phyloP scores from a whole-genome alignment of 805 yeast species.

The Wickerhamiella nectarea region DNA sequence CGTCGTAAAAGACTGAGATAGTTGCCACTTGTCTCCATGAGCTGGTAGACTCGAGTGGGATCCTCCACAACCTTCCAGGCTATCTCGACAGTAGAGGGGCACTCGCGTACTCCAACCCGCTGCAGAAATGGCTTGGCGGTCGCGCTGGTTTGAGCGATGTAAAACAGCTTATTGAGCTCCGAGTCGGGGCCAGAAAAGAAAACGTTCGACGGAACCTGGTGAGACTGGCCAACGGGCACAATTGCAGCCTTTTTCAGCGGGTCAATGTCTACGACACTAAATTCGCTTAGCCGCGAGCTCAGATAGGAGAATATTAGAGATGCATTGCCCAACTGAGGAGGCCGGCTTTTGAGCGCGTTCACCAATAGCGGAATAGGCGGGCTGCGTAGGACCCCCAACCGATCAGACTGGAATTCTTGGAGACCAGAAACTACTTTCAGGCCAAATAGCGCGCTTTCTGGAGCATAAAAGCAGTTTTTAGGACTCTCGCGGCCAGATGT shows the following conservation, averaged over 20 bases:
- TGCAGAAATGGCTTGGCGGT: conserved; percentile 23
- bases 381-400: conserved; percentile 22
- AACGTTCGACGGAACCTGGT: conserved; percentile 19
- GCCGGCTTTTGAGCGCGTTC: conserved; percentile 14
- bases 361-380: conserved; percentile 21
- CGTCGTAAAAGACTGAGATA: conserved; percentile 18
- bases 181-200: conserved; percentile 15
- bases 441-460: conserved; percentile 20
- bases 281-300: conserved; percentile 18
- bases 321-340: conserved; percentile 13
- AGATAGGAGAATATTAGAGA: conserved; percentile 21
- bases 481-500: conserved; percentile 14
- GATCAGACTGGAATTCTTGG: conserved; percentile 19
- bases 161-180: conserved; percentile 13
- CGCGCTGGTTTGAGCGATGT: conserved; percentile 9
- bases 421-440: conserved; percentile 21
- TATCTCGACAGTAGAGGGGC: conserved; percentile 25
- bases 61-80: conserved; percentile 19
- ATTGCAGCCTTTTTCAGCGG: conserved; percentile 15
- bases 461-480: conserved; percentile 18
- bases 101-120: conserved; percentile 24
- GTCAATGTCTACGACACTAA: conserved; percentile 16
- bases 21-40: conserved; percentile 16
- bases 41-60: conserved; percentile 19
- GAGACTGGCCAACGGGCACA: conserved; percentile 20